Base-by-base conservation (phyloP, 2,329 filamentous ascomycete genomes). In the Sporothrix pallida region DNA sequence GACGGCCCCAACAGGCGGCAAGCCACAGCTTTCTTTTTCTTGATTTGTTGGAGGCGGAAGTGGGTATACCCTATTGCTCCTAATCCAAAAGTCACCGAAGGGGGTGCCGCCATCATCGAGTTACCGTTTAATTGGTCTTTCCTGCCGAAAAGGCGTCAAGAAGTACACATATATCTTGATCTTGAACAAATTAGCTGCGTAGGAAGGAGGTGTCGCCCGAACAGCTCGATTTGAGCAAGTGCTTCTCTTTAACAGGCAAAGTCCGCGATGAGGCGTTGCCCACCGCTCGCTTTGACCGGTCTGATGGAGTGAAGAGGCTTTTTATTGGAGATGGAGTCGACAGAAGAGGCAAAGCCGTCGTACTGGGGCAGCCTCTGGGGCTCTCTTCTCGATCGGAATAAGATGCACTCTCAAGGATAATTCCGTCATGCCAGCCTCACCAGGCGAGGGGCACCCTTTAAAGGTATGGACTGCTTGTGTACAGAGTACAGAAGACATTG, bases 401-500 rank as follows among this genome's bases (percentile, higher is more conserved):
- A 15, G 58, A 9, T 8, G 44, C 17, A 42, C 15, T 63, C 58
- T 12, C 37, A 12, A 63, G 17, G 31, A 9, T 44, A 44, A 26
- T 48, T 67, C 20, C 62, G 42, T 67, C 62, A 67, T 67, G 12
- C 42, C 62, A 48, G 48, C 62, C 60, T 65, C 60, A 46, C 37
- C 37, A 44, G 60, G 17, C 37, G 9, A 6, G 60, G 10, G 9
- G 10, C 37, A 44, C 37, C 7, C n/a, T 42, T 23, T 4, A 46
- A 44, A 17, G 17, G 44, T 63, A 4, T 46, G 37, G 9, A 9
- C 37, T 37, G 42, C 9, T 23, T 46, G 13, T 37, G 26, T 17
- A 12, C 8, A 1, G 8, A 12, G 6, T 54, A 20, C 9, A 26
- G 56, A 12, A 23, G n/a, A 10, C n/a, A 23, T 7, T 23, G 15